A percentile compares a stretch with the other conserved stretches of the same genome.
These are phyloP conservation scores for Epichloe amarillans DNA, from an alignment of 2,329 filamentous ascomycete genomes.

Conservation along the genomic window DNA sequence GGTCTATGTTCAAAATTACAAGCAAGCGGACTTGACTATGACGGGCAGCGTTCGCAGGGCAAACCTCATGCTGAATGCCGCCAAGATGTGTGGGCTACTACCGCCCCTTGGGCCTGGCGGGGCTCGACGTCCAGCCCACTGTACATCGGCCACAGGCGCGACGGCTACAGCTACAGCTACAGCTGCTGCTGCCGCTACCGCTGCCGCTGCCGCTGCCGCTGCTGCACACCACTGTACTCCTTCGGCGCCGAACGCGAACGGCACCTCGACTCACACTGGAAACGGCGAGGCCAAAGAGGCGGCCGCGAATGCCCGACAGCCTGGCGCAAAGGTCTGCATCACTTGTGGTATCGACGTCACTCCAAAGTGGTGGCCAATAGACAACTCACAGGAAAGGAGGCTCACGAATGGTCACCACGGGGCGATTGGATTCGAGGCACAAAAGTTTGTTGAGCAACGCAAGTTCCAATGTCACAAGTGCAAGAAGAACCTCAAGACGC, in stretches of 20 bases:
- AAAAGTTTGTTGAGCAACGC: constrained; percentile 45
- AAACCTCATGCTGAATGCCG: constrained; percentile 55
- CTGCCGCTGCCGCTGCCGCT: constrained; percentile 21
- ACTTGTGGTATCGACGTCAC: constrained; percentile 58
- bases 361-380: constrained; percentile 58
- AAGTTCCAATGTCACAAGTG: constrained; percentile 68
- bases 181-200: not conserved
- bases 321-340: constrained; percentile 43
- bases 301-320: constrained; percentile 18
- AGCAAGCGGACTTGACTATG: constrained; percentile 81
- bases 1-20: constrained; percentile 77
- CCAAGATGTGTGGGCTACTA: constrained; percentile 34
- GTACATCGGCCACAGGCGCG: constrained; percentile 25
- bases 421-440: constrained; percentile 39
- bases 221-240: constrained; percentile 1
- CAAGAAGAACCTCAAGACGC: constrained; percentile 38
- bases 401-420: constrained; percentile 39
- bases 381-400: constrained; percentile 36
- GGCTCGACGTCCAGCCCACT: constrained; percentile 28
- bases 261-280: constrained; percentile 7
- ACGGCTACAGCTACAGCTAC: constrained; percentile 21
- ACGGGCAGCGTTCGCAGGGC: constrained; percentile 92
- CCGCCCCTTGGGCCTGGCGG: constrained; percentile 11
- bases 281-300: constrained; percentile 13
- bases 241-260: constrained; percentile 9